Evolutionary conservation across 805 yeast genomes (phyloP).

Genomic region (Tanozyma kutaoensis): DNA sequence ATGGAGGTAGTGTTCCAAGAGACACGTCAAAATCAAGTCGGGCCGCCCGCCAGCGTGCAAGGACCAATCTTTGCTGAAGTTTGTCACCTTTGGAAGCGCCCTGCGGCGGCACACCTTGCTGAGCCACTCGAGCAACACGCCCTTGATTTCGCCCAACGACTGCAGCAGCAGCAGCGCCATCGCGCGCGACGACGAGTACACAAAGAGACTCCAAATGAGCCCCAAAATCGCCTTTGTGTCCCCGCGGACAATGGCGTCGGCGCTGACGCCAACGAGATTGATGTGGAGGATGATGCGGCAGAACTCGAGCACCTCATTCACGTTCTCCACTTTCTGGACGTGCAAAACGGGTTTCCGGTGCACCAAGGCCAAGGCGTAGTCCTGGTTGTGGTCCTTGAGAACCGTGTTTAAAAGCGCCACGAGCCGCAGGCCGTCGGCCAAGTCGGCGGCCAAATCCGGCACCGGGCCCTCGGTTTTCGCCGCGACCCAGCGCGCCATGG

Average conservation of each 20-base stretch:
- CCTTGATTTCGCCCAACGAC: constrained; percentile 18
- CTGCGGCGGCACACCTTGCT: constrained; percentile 15
- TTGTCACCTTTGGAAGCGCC: constrained; percentile 16
- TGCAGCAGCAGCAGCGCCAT: no score
- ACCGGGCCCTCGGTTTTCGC: constrained; percentile 16
- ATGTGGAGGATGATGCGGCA: constrained; percentile 24
- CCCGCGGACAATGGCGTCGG: constrained; percentile 37
- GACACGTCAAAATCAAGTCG: constrained; percentile 31
- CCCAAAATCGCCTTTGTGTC: constrained; percentile 34
- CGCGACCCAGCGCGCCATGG: constrained; percentile 39
- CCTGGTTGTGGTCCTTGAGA: constrained; percentile 4
- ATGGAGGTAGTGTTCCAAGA: constrained; percentile 16
- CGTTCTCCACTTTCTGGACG: constrained; percentile 34
- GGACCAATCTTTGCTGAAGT: constrained; percentile 46
- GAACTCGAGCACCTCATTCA: constrained; percentile 28
- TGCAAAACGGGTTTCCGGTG: constrained; percentile 24
- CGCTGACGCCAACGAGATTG: constrained; percentile 29
- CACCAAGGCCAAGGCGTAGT: constrained; percentile 16
- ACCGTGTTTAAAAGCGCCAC: constrained; percentile 22
- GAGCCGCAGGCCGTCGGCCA: constrained; percentile 27
- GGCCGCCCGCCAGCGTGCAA: constrained; percentile 28
- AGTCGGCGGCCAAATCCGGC: constrained; percentile 14
- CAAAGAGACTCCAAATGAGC: constrained; percentile 34
- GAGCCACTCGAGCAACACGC: constrained; percentile 35
- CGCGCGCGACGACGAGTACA: constrained; percentile 22